These are phyloP conservation scores for Simplicillium aogashimaense DNA, from an alignment of 2,329 filamentous ascomycete genomes.

Conservation along the genomic window DNA sequence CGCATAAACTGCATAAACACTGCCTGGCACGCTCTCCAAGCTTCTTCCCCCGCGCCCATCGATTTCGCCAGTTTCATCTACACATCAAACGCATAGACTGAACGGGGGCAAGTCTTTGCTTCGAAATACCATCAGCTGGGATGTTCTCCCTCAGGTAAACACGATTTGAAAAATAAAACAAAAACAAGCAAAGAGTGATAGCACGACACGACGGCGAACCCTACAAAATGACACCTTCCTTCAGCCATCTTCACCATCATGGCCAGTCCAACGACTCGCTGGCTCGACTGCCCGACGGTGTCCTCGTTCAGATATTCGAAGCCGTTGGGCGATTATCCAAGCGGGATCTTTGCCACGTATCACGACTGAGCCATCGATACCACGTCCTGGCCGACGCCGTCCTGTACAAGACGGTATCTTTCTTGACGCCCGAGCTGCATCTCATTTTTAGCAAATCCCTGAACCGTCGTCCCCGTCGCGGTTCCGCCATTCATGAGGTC, in stretches of 20 bases:
- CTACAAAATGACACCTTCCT: too few relatives aligned
- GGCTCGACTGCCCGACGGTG: conserved; percentile 23
- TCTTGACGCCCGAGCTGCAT: conserved; percentile 35
- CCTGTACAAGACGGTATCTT: conserved; percentile 35
- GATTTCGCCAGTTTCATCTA: too few relatives aligned
- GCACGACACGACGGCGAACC: too few relatives aligned
- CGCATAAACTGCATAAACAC: too few relatives aligned
- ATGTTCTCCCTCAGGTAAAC: too few relatives aligned
- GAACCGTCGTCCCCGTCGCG: conserved; percentile 31
- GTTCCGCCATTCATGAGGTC: conserved; percentile 34
- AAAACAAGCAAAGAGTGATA: too few relatives aligned
- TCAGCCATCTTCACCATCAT: not conserved
- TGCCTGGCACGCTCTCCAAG: too few relatives aligned
- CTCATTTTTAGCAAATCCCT: conserved; percentile 38
- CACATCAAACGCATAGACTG: too few relatives aligned
- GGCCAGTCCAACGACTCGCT: conserved; percentile 9
- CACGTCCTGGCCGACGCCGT: conserved; percentile 35
- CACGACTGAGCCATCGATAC: conserved; percentile 29
- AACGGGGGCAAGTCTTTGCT: too few relatives aligned
- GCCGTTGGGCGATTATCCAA: conserved; percentile 18
- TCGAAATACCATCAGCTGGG: too few relatives aligned
- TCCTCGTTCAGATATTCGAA: conserved; percentile 30
- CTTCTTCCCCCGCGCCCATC: too few relatives aligned
- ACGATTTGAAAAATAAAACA: too few relatives aligned
- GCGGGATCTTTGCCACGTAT: conserved; percentile 31